Percentiles rank a stretch among this genome's conserved stretches.
phyloP scores from a whole-genome alignment of 768 basidiomycete genomes.

The Leccinum aurantiacum region DNA sequence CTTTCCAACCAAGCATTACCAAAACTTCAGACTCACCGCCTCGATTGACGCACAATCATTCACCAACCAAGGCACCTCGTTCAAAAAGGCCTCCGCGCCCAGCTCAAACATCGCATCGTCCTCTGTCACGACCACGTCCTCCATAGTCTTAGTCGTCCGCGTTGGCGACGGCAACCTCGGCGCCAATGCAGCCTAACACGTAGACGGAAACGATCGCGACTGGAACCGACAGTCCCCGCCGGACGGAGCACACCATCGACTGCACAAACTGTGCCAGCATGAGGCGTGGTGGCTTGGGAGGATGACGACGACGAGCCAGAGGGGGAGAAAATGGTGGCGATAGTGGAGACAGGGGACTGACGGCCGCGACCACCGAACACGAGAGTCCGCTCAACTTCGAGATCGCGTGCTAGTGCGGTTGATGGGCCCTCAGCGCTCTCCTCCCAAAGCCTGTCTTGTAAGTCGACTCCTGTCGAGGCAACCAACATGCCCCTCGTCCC shows the following conservation, averaged over 20 bases:
- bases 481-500: slow-evolving; percentile 3
- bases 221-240: background rate
- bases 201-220: background rate
- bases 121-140: background rate
- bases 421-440: background rate
- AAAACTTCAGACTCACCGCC: background rate
- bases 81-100: slow-evolving; percentile 8
- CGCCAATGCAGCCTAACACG: background rate
- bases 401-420: background rate
- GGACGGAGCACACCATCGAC: no score
- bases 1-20: background rate
- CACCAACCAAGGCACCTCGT: slow-evolving; percentile 5
- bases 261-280: background rate
- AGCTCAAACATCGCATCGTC: slow-evolving; percentile 17
- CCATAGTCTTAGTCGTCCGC: background rate
- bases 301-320: background rate
- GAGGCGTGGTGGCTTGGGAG: background rate
- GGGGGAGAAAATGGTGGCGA: background rate
- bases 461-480: slow-evolving; percentile 2
- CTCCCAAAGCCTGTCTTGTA: background rate
- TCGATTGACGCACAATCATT: background rate
- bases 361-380: background rate
- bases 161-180: background rate
- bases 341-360: background rate
- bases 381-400: background rate